phyloP scores from a whole-genome alignment of 768 basidiomycete species.

The Asterophora lycoperdoides region DNA sequence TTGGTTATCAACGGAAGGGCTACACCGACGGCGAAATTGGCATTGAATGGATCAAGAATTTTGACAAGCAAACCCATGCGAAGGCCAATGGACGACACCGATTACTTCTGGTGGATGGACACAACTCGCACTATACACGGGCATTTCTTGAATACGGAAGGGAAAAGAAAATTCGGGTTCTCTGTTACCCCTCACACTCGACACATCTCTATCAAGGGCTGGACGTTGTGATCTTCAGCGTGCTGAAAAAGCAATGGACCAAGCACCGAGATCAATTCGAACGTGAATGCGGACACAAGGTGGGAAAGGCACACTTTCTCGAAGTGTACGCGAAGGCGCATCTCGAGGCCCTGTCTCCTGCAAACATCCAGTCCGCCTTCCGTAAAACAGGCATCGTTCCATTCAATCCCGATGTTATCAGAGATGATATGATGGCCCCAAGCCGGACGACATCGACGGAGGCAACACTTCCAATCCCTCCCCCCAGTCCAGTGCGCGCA shows the following conservation, averaged over 20 bases:
- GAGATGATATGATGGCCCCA: conserved; percentile 2
- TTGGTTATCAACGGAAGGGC: conserved; percentile 27
- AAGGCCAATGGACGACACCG: conserved; percentile 28
- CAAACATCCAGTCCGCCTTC: conserved; percentile 34
- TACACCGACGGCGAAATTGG: conserved; percentile 27
- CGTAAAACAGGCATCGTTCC: conserved; percentile 35
- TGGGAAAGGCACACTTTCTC: conserved; percentile 25
- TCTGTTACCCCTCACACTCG: conserved; percentile 37
- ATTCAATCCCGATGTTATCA: conserved; percentile 30
- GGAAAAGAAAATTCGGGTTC: conserved; percentile 32
- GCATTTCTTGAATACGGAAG: conserved; percentile 29
- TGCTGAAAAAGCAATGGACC: conserved; percentile 25
- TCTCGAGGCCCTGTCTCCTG: conserved; percentile 23
- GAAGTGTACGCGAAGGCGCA: conserved; percentile 31
- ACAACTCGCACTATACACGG: conserved; percentile 34
- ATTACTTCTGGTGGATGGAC: conserved; percentile 39
- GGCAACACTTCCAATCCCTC: too few relatives aligned
- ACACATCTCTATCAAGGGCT: conserved; percentile 42
- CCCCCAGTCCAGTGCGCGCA: too few relatives aligned
- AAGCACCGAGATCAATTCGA: too few relatives aligned
- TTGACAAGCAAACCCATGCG: conserved; percentile 29
- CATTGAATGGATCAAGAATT: conserved; percentile 23
- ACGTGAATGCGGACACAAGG: too few relatives aligned
- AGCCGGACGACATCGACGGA: too few relatives aligned
- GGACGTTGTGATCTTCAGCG: conserved; percentile 40